phyloP scores from a whole-genome alignment of 2,329 filamentous ascomycete species.

The Cordyceps farinosa region DNA sequence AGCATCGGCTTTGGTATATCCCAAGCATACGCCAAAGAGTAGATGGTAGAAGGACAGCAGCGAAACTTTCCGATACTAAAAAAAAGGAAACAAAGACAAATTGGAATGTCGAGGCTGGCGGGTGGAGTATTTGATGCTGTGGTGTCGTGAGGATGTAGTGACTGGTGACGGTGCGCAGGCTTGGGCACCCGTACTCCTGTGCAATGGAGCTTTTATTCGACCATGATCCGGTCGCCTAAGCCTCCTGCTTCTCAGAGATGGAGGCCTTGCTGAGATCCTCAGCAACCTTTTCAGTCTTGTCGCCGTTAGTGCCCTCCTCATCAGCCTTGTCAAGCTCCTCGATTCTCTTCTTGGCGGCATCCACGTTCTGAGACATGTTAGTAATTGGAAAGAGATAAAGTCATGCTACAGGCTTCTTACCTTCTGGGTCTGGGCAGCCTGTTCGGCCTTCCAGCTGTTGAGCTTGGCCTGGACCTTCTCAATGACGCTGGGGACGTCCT shows the following conservation, averaged over 20 bases:
- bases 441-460: constrained; percentile 84
- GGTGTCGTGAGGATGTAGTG: constrained; percentile 3
- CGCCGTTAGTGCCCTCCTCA: constrained; percentile 44
- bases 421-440: constrained; percentile 83
- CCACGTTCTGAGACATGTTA: constrained; percentile 70
- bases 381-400: constrained; percentile 18
- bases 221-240: constrained; percentile 26
- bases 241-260: constrained; percentile 51
- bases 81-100: constrained; percentile 3
- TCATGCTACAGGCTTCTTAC: constrained; percentile 49
- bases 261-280: constrained; percentile 50
- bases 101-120: not conserved
- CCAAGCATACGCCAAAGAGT: constrained; percentile 17
- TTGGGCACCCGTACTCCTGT: not conserved
- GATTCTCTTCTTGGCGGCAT: constrained; percentile 94
- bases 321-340: constrained; percentile 70
- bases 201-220: not conserved
- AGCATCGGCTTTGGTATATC: constrained; percentile 13
- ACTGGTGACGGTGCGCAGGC: not conserved
- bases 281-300: constrained; percentile 53
- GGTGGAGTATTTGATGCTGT: not conserved
- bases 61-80: not conserved
- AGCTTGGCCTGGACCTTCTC: constrained; percentile 95
- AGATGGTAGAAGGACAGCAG: not conserved
- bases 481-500: constrained; percentile 72